phyloP scores from a whole-genome alignment of 2,329 filamentous ascomycete species.

The Tolypocladium cylindrosporum region DNA sequence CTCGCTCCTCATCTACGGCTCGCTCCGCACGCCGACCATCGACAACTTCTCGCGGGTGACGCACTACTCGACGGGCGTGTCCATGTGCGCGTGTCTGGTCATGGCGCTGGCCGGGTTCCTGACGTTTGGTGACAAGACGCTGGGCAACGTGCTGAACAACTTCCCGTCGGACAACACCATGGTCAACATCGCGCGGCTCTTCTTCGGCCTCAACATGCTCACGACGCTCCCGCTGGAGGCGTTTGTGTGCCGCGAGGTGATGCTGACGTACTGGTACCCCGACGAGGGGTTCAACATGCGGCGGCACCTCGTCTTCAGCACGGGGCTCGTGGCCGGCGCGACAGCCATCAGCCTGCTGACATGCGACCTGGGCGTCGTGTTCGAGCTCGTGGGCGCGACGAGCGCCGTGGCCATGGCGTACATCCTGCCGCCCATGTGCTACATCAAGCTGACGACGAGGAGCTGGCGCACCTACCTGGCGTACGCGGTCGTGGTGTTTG shows the following conservation, averaged over 20 bases:
- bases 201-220: slow-evolving; percentile 97
- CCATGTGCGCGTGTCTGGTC: slow-evolving; percentile 80
- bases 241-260: slow-evolving; percentile 94
- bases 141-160: slow-evolving; percentile 97
- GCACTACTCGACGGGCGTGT: slow-evolving; percentile 84
- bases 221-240: slow-evolving; percentile 93
- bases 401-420: slow-evolving; percentile 91
- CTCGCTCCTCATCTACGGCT: slow-evolving; percentile 93
- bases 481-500: slow-evolving; percentile 66
- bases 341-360: slow-evolving; percentile 73
- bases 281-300: slow-evolving; percentile 68
- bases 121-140: slow-evolving; percentile 82
- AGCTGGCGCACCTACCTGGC: slow-evolving; percentile 66
- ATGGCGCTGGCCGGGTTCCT: slow-evolving; percentile 88
- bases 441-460: slow-evolving; percentile 78
- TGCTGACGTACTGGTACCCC: slow-evolving; percentile 72
- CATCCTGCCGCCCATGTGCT: slow-evolving; percentile 89
- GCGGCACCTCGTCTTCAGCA: slow-evolving; percentile 80
- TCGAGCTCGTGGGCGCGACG: slow-evolving; percentile 92
- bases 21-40: slow-evolving; percentile 84
- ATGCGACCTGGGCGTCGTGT: slow-evolving; percentile 88
- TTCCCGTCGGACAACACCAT: slow-evolving; percentile 84
- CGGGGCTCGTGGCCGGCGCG: slow-evolving; percentile 67
- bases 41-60: slow-evolving; percentile 91
- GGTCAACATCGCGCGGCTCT: slow-evolving; percentile 89